Evolutionary conservation across 331 rosid genomes (phyloP).

Genomic region (Rosa hybrid): DNA sequence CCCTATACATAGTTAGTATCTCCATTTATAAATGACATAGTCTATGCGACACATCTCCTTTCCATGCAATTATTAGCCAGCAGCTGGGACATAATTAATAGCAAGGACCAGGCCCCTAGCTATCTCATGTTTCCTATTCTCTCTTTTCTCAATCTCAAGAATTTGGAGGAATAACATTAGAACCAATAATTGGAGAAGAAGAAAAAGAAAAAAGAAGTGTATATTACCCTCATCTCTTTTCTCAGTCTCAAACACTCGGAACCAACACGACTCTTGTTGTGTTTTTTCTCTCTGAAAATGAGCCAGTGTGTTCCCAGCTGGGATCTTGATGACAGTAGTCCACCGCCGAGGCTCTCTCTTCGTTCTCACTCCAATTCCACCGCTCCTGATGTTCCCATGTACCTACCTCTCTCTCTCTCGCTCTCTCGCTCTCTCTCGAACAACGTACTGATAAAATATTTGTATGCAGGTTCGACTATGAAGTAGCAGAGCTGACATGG

Average conservation of each 20-base stretch:
- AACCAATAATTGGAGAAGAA: not conserved
- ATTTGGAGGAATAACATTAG: not conserved
- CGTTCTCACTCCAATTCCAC: conserved; percentile 53
- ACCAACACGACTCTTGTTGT: not conserved
- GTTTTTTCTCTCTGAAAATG: conserved; percentile 36
- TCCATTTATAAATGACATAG: not conserved
- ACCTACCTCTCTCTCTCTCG: conserved; percentile 4
- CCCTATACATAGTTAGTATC: not conserved
- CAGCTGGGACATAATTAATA: conserved; percentile 9
- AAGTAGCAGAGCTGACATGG: conserved; percentile 91
- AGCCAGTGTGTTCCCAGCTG: conserved; percentile 82
- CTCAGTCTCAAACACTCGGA: not conserved
- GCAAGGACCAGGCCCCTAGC: conserved; percentile 5
- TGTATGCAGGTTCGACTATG: conserved; percentile 64
- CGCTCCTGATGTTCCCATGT: conserved; percentile 55
- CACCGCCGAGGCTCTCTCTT: conserved; percentile 32
- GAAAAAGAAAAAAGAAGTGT: not conserved
- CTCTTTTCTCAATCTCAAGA: not conserved
- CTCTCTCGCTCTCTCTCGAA: conserved; percentile 23
- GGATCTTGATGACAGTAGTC: conserved; percentile 50
- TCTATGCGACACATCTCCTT: not conserved
- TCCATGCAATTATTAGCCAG: not conserved
- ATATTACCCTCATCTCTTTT: not conserved
- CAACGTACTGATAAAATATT: not conserved
- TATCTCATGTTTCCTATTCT: not conserved